Percentiles rank a stretch among this genome's conserved stretches.
These are phyloP conservation scores for Fonsecaea multimorphosa DNA, from an alignment of 2,329 filamentous ascomycete species.

Conservation along the genomic window DNA sequence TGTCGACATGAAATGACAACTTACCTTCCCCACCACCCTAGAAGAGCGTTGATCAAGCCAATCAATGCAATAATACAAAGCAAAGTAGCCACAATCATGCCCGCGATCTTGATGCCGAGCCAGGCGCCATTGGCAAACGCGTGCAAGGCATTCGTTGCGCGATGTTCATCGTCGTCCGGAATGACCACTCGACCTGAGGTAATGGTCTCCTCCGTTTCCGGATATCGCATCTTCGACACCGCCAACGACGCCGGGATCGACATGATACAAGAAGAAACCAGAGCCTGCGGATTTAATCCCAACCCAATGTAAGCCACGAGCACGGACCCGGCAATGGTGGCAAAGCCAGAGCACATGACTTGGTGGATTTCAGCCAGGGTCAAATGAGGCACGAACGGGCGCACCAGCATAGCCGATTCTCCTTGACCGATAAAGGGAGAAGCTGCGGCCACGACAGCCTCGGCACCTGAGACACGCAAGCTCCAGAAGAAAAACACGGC, in stretches of 20 bases:
- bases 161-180: slow-evolving; percentile 77
- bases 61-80: slow-evolving; percentile 83
- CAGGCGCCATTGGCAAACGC: slow-evolving; percentile 84
- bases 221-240: slow-evolving; percentile 86
- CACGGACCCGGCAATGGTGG: slow-evolving; percentile 88
- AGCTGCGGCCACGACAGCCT: slow-evolving; percentile 90
- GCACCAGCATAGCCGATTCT: slow-evolving; percentile 90
- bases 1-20: slow-evolving; percentile 45
- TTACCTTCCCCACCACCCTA: slow-evolving; percentile 84
- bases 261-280: slow-evolving; percentile 94
- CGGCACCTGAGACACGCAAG: slow-evolving; percentile 84
- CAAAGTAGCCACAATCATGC: slow-evolving; percentile 79
- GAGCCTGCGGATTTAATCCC: slow-evolving; percentile 80
- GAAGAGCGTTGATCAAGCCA: slow-evolving; percentile 73
- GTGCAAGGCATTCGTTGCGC: slow-evolving; percentile 79
- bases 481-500: slow-evolving; percentile 91
- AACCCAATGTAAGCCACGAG: slow-evolving; percentile 84
- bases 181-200: slow-evolving; percentile 82
- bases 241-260: slow-evolving; percentile 90
- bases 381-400: slow-evolving; percentile 82
- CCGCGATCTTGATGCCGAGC: slow-evolving; percentile 84
- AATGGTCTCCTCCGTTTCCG: slow-evolving; percentile 83
- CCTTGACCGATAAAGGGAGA: slow-evolving; percentile 95
- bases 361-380: slow-evolving; percentile 90
- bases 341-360: slow-evolving; percentile 90